Conservation (phyloP, 139 green algal species). For the Zygnema circumcarinatum region DNA sequence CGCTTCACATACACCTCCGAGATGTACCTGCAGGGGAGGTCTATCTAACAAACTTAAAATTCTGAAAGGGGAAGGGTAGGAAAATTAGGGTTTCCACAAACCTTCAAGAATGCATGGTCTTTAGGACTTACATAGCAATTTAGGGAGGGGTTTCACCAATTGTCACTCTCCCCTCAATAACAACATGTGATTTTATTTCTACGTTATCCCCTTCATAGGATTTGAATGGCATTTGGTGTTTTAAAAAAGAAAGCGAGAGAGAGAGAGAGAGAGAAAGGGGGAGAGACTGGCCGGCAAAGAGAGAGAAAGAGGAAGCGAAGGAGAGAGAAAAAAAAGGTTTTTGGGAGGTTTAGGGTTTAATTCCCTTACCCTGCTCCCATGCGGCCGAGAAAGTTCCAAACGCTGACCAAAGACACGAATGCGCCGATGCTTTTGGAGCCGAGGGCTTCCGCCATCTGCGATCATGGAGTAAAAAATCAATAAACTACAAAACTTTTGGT, state of each 20-base stretch:
- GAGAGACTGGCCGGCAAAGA: too few relatives aligned
- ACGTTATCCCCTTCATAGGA: too few relatives aligned
- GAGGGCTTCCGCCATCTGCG: constrained; percentile 68
- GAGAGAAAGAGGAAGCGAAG: constrained; percentile 5
- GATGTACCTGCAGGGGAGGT: constrained; percentile 40
- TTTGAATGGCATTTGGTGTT: too few relatives aligned
- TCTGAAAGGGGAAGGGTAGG: neutral
- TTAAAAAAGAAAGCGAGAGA: too few relatives aligned
- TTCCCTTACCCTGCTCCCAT: constrained; percentile 29
- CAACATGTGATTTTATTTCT: too few relatives aligned
- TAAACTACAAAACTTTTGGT: too few relatives aligned
- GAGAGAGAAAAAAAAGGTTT: neutral
- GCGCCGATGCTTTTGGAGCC: constrained; percentile 9
- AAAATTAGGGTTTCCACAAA: neutral
- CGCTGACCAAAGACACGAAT: constrained; percentile 79
- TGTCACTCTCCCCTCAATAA: too few relatives aligned
- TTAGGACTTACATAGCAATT: neutral
- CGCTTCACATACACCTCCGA: constrained; percentile 39
- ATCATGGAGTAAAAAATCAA: too few relatives aligned
- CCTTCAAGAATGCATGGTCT: neutral
- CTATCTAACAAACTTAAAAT: neutral
- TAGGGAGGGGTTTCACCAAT: too few relatives aligned
- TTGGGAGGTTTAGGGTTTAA: too few relatives aligned
- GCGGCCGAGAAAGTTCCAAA: constrained; percentile 77
- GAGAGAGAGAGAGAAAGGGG: too few relatives aligned